Base-by-base conservation (phyloP, 768 basidiomycete species). In the Tephrocybe sp. region DNA sequence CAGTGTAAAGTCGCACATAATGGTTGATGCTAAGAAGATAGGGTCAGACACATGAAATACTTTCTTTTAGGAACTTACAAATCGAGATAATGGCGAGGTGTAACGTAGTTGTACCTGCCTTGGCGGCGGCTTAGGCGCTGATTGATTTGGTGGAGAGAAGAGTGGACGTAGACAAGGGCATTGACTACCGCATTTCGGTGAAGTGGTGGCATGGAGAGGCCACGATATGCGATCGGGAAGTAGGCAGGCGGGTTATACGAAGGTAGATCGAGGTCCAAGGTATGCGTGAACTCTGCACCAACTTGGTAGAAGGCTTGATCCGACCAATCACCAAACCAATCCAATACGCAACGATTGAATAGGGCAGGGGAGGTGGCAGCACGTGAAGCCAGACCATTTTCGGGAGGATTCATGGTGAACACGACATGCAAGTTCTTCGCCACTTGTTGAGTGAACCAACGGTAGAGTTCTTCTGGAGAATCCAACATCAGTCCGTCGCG, bases 271-370 rank as follows among this genome's bases (percentile, higher is more conserved):
- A 99, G 80, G 68, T 98, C 97, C 58, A 99, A 79, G 0, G 90
- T 88, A 46, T 90, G 83, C 1, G 96, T 98, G 69, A 99, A 96
- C 69, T 98, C 97, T 78, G 90, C 84, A 37, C 91, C 97, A 54
- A 99, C 97, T 75, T 98, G 97, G 65, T 90, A 98, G 71, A 98
- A 90, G 0, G 97, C 95, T 65, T 98, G 95, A 60, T 97, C 93
- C 14, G 95, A 93, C 97, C 97, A 99, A 66, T 98, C 95, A 23
- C 97, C 97, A 61, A 98, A 98, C 97, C 97, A 99, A 68, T 99
- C 96, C 51, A 99, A 77, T 7, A 99, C 97, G 67, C 97, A 99
- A 73, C 97, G 88, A 73, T 99, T 99, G 85, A 96, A 96, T 61
- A 98, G 74, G 15, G 97, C 97, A 7, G 97, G 97, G 1, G 97